Conservation (phyloP, 2,329 filamentous ascomycete genomes). For the Biscogniauxia marginata region DNA sequence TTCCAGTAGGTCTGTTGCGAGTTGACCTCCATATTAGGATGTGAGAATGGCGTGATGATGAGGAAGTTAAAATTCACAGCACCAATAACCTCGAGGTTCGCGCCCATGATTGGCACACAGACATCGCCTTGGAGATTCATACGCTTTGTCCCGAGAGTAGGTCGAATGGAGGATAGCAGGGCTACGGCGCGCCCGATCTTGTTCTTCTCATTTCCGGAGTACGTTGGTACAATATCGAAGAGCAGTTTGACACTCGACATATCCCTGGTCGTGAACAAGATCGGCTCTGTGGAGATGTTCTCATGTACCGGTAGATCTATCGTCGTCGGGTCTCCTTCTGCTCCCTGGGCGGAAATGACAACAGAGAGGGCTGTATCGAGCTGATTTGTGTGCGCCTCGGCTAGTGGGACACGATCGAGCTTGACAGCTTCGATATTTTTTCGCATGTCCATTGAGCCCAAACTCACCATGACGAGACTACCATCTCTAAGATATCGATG, state of each 20-base stretch:
- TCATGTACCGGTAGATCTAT: slow-evolving; percentile 94
- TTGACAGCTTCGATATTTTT: slow-evolving; percentile 79
- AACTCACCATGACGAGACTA: slow-evolving; percentile 84
- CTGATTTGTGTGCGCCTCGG: slow-evolving; percentile 86
- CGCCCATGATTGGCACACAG: slow-evolving; percentile 85
- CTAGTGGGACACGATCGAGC: slow-evolving; percentile 83
- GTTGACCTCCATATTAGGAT: slow-evolving; percentile 90
- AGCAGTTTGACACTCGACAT: slow-evolving; percentile 79
- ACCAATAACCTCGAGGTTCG: slow-evolving; percentile 85
- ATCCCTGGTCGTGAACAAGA: slow-evolving; percentile 81
- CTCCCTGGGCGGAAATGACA: slow-evolving; percentile 82
- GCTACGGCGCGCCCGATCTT: slow-evolving; percentile 89
- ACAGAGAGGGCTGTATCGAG: slow-evolving; percentile 92
- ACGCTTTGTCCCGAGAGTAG: slow-evolving; percentile 77
- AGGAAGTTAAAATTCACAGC: slow-evolving; percentile 96
- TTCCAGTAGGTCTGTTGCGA: slow-evolving; percentile 96
- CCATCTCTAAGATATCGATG: slow-evolving; percentile 91
- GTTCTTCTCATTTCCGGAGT: slow-evolving; percentile 83
- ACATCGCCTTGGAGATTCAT: slow-evolving; percentile 91
- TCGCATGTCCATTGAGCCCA: slow-evolving; percentile 92
- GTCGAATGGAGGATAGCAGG: slow-evolving; percentile 80
- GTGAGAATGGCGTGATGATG: slow-evolving; percentile 89
- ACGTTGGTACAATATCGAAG: slow-evolving; percentile 95
- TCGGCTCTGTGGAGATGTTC: slow-evolving; percentile 88
- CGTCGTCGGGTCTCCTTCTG: slow-evolving; percentile 80